Base-by-base conservation (phyloP, 164 flowering plant genomes). In the Cinnamomum micranthum region DNA sequence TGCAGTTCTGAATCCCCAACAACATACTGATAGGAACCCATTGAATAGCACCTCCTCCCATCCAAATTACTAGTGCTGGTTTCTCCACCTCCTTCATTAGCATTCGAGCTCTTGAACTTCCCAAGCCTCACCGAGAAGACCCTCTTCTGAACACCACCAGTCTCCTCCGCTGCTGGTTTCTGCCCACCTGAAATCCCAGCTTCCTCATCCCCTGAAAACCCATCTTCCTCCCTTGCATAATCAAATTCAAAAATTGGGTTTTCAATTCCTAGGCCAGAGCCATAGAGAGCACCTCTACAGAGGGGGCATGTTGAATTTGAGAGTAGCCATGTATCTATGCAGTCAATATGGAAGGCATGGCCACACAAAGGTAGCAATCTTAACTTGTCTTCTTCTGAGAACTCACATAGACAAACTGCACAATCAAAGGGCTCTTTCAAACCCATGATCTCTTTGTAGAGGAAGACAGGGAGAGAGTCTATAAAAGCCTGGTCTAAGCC, bases 291-390 rank as follows among this genome's bases (percentile, higher is more conserved):
- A 1, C 84, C 86, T 76, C 98, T 87, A 74, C 98, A 93, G 19
- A 91, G 86, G 33, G 97, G 98, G 77, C 98, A 93, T 11, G 95
- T 87, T 4, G 97, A 90, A 76, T 93, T 91, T 33, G 98, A 91
- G 33, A 91, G 87, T 0, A 93, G 90, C 98, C 98, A 93, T 17
- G 96, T 91, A 69, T 90, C 98, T 41, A 93, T 89, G 73, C 98
- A 93, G 59, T 82, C 58, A 2, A 88, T 82, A 73, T 92, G 98
- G 64, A 92, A 93, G 35, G 98, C 95, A 82, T 93, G 98, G 69
- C 92, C 82, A 65, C 98, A 93, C 3, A 74, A 50, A 2, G 97
- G 97, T 70, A 93, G 91, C 79, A 90, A 80, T 77, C 95, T 87
- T 28, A 93, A 86, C 79, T 82, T 83, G 77, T 93, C 98, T 4